These are phyloP conservation scores for Ormosia semicastrata DNA, from an alignment of 306 rosid species.

Conservation along the genomic window DNA sequence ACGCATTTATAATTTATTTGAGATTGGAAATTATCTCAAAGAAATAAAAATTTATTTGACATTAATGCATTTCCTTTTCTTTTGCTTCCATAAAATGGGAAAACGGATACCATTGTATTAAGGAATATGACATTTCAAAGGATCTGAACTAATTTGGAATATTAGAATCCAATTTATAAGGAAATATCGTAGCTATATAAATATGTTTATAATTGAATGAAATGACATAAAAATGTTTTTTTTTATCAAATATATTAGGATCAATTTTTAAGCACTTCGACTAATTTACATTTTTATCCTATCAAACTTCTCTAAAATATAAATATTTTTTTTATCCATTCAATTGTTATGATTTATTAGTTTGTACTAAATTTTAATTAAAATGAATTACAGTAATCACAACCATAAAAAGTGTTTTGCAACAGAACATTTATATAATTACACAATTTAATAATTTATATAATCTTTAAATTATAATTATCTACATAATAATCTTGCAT, in stretches of 20 bases:
- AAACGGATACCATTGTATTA: background rate
- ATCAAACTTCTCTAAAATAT: too few species aligned
- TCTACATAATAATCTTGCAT: too few species aligned
- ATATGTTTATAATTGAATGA: background rate
- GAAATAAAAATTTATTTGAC: background rate
- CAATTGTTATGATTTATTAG: background rate
- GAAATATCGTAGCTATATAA: background rate
- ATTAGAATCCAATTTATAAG: background rate
- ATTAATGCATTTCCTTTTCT: background rate
- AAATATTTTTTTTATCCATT: background rate
- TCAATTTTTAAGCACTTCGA: background rate
- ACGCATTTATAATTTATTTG: background rate
- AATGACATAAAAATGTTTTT: background rate
- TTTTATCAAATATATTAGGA: background rate
- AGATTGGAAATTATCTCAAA: background rate
- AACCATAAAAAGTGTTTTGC: too few species aligned
- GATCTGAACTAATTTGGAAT: background rate
- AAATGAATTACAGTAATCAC: too few species aligned
- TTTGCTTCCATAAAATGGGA: background rate
- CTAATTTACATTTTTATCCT: too few species aligned
- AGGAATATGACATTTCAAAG: background rate
- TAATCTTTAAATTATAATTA: too few species aligned
- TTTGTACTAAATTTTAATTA: too few species aligned
- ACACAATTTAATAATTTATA: too few species aligned
- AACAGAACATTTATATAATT: too few species aligned